Base-by-base conservation (phyloP, 169 alveolate genomes). In the Plasmodium fragile region DNA sequence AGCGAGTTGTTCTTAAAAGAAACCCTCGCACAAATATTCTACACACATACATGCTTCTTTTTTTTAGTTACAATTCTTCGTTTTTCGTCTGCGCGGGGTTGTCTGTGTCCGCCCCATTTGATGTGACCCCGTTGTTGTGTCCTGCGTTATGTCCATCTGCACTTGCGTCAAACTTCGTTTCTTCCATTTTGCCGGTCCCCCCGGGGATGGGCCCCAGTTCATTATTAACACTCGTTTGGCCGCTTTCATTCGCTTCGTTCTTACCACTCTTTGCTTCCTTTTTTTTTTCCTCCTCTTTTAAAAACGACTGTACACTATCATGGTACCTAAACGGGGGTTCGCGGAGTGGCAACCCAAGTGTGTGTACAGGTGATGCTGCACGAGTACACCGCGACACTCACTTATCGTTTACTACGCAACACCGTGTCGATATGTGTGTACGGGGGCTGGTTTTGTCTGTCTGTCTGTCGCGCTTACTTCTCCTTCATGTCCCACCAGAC, bases 401-500 rank as follows among this genome's bases (percentile, higher is more conserved):
- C n/a, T 25, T 81, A 30, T 81, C 18, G 10, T 43, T 45, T 77
- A n/a, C n/a, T 69, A 13, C 36, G 16, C 36, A 69, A 8, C 32
- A 10, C 59, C 30, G 52, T 41, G 13, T 80, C 43, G 45, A 43
- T 34, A 7, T 10, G 73, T 18, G 16, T 34, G 11, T 71, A 22
- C n/a, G 49, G 92, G 11, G 79, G 82, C 4, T 69, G 34, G 55
- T 90, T 89, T 65, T 83, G 82, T 52, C 83, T 95, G 22, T 94
- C 92, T 34, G 81, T 89, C 65, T 83, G 81, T 89, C 65, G 79
- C 89, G 92, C 97, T 92, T 96, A 97, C 95, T 97, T 98, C 83
- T 98, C 99, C 90, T 96, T 96, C 99, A 98, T 98, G 83, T 97
- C 99, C 98, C 98, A 97, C 99, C 99, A 98, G 28, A 97, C 96